phyloP scores from a whole-genome alignment of 2,329 filamentous ascomycete species.

The Juglanconis oblonga region DNA sequence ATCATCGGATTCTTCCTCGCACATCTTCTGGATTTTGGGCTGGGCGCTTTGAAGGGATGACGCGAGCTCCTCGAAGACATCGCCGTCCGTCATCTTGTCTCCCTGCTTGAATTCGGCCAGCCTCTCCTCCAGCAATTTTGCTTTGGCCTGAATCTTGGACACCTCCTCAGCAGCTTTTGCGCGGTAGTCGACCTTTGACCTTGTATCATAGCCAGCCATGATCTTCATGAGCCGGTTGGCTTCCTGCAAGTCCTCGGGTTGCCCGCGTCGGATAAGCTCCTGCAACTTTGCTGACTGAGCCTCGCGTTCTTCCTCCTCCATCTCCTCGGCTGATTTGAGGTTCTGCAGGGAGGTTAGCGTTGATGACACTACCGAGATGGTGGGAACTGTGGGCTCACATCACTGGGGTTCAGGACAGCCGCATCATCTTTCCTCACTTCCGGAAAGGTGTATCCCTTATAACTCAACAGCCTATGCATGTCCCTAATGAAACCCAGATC shows the following conservation, averaged over 20 bases:
- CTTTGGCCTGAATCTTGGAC: conserved; percentile 92
- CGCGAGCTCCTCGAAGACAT: conserved; percentile 79
- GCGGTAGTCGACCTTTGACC: conserved; percentile 94
- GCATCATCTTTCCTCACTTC: conserved; percentile 91
- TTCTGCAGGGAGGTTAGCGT: conserved; percentile 53
- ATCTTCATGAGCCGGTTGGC: conserved; percentile 98
- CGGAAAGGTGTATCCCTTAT: conserved; percentile 96
- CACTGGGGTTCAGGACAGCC: conserved; percentile 92
- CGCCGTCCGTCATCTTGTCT: conserved; percentile 69
- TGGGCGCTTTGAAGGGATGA: conserved; percentile 88
- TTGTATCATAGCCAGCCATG: conserved; percentile 95
- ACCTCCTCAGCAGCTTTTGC: conserved; percentile 97
- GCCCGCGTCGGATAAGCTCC: conserved; percentile 88
- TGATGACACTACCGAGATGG: conserved; percentile 25
- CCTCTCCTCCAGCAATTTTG: conserved; percentile 86
- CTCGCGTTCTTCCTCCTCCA: conserved; percentile 94
- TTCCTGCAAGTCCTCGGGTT: conserved; percentile 91
- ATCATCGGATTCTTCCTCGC: conserved; percentile 96
- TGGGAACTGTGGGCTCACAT: conserved; percentile 61
- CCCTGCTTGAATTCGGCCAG: conserved; percentile 79
- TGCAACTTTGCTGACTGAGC: conserved; percentile 98
- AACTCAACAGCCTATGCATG: conserved; percentile 93
- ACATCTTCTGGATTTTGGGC: conserved; percentile 99
- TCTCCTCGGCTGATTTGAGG: conserved; percentile 92
- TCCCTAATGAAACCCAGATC: conserved; percentile 94